Evolutionary conservation across 129 eudicot genomes (phyloP).

Genomic region (Chrysanthemum seticuspe): DNA sequence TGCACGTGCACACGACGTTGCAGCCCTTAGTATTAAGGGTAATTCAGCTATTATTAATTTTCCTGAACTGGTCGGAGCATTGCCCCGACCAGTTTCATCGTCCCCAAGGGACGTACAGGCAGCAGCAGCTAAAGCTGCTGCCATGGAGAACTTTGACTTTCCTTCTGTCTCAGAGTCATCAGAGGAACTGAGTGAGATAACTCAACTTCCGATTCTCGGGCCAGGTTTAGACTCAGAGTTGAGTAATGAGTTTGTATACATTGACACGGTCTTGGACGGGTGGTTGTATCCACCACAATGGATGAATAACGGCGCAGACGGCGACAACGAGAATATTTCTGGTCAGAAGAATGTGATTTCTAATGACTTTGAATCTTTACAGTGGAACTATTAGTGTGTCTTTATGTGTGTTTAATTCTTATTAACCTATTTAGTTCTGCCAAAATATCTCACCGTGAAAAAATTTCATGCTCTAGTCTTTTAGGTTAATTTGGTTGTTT

Average conservation of each 20-base stretch:
- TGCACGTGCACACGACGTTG: slow-evolving; percentile 99
- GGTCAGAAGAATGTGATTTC: slow-evolving; percentile 30
- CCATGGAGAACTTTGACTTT: slow-evolving; percentile 63
- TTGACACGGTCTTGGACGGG: slow-evolving; percentile 50
- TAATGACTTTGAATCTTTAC: slow-evolving; percentile 44
- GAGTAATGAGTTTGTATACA: slow-evolving; percentile 53
- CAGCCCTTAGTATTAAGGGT: slow-evolving; percentile 84
- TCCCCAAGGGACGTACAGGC: slow-evolving; percentile 78
- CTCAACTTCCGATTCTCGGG: slow-evolving; percentile 66
- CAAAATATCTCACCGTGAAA: not conserved
- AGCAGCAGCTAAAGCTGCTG: slow-evolving; percentile 89
- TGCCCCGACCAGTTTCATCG: slow-evolving; percentile 67
- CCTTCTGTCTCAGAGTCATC: slow-evolving; percentile 22
- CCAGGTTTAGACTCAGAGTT: slow-evolving; percentile 40
- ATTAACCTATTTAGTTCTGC: slow-evolving; percentile 9
- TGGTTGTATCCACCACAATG: slow-evolving; percentile 77
- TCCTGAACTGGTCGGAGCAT: slow-evolving; percentile 56
- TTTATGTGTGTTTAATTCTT: slow-evolving; percentile 1
- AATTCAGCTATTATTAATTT: slow-evolving; percentile 76
- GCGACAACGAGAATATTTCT: slow-evolving; percentile 28
- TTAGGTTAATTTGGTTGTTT: slow-evolving; percentile 7
- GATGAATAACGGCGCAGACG: slow-evolving; percentile 28
- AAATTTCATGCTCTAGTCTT: not conserved
- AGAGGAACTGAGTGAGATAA: slow-evolving; percentile 65
- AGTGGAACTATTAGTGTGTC: slow-evolving; percentile 47